Percentiles rank a stretch among this genome's conserved stretches.
Conservation (phyloP, 192 early-diverging fungal species). For the Backusella australiensis region DNA sequence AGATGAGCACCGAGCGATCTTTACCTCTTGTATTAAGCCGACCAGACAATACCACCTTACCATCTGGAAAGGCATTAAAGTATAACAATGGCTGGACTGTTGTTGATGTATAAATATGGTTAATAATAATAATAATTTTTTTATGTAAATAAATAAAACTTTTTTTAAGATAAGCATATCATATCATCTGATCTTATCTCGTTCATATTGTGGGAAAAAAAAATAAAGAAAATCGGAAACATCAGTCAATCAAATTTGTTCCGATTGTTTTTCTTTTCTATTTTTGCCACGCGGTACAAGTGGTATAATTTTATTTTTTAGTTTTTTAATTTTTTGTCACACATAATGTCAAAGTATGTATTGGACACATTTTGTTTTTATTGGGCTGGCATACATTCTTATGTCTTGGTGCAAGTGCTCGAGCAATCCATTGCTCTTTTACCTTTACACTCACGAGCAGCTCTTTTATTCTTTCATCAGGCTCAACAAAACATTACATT, state of each 20-base stretch:
- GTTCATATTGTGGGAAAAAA: background rate
- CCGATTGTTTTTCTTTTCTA: background rate
- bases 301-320: background rate
- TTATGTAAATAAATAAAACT: slow-evolving; percentile 10
- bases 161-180: slow-evolving; percentile 2
- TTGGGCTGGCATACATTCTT: slow-evolving; percentile 14
- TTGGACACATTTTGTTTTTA: slow-evolving; percentile 27
- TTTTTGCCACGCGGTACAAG: background rate
- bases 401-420: slow-evolving; percentile 13
- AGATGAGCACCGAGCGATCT: background rate
- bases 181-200: slow-evolving; percentile 1
- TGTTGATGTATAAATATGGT: background rate
- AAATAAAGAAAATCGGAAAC: background rate
- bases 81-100: slow-evolving; percentile 4
- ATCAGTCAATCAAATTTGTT: background rate
- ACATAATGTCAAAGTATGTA: background rate
- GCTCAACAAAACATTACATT: background rate
- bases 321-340: background rate
- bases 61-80: background rate
- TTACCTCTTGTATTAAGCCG: background rate
- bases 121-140: background rate
- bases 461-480: slow-evolving; percentile 12
- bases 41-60: background rate
- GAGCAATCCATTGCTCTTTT: slow-evolving; percentile 10
- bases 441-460: background rate